These are phyloP conservation scores for Plasmodium yoelii DNA, from an alignment of 169 alveolate genomes.

Conservation along the genomic window DNA sequence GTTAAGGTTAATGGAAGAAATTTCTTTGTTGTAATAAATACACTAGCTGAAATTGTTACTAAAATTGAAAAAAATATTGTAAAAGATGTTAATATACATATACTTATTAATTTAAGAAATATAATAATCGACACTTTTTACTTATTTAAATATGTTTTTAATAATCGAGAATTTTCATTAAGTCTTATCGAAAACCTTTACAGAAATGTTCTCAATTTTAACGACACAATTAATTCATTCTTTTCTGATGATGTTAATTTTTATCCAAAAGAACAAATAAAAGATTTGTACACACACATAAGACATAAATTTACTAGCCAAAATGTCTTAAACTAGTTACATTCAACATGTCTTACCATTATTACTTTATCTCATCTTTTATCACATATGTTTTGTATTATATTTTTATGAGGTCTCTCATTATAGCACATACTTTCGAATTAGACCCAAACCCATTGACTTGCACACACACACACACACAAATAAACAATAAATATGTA, in stretches of 20 bases:
- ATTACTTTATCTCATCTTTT: not conserved
- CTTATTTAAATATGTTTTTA: conserved; percentile 56
- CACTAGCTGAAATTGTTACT: conserved; percentile 38
- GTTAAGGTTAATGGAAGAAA: conserved; percentile 58
- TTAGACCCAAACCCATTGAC: no score
- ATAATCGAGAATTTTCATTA: conserved; percentile 40
- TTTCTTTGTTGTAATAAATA: conserved; percentile 40
- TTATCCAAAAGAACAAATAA: conserved; percentile 72
- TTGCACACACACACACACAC: no score
- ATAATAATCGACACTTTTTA: conserved; percentile 62
- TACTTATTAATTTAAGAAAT: conserved; percentile 52
- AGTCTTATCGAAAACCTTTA: conserved; percentile 48
- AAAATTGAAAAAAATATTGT: conserved; percentile 51
- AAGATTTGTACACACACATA: conserved; percentile 37
- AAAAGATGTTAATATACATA: conserved; percentile 37
- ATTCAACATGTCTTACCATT: no score
- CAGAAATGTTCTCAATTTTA: conserved; percentile 23
- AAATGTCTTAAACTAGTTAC: conserved; percentile 16
- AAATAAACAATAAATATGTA: no score
- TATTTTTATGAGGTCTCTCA: no score
- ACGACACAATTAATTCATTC: conserved; percentile 29
- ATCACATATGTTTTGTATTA: no score
- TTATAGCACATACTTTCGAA: no score
- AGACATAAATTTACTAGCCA: conserved; percentile 54
- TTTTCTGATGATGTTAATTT: conserved; percentile 44